phyloP scores from a whole-genome alignment of 257 asterid genomes.

The Handroanthus guayacan region DNA sequence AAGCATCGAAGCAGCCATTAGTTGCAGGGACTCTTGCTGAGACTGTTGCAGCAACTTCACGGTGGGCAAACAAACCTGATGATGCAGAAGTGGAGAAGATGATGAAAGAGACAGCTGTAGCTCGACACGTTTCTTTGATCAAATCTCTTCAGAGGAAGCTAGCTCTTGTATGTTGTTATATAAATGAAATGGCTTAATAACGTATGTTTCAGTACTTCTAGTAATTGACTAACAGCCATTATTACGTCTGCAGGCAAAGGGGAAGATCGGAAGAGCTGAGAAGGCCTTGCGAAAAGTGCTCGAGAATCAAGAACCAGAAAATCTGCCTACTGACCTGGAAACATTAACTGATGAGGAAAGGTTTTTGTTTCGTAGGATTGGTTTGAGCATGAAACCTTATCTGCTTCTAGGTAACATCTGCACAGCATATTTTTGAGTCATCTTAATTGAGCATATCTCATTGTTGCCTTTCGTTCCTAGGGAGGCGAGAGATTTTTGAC shows the following conservation, averaged over 20 bases:
- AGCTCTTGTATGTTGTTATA: slow-evolving; percentile 62
- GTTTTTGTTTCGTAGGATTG: slow-evolving; percentile 78
- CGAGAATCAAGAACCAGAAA: slow-evolving; percentile 62
- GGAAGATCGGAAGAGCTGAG: slow-evolving; percentile 73
- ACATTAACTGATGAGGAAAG: slow-evolving; percentile 87
- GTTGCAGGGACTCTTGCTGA: slow-evolving; percentile 98
- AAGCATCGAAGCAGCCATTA: slow-evolving; percentile 53
- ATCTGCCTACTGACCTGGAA: slow-evolving; percentile 83
- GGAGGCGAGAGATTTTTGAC: slow-evolving; percentile 86
- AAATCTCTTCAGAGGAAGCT: slow-evolving; percentile 71
- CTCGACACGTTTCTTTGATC: slow-evolving; percentile 67
- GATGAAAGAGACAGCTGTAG: slow-evolving; percentile 73
- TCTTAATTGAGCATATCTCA: slow-evolving; percentile 17
- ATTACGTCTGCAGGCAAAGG: slow-evolving; percentile 66
- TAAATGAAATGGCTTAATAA: slow-evolving; percentile 1
- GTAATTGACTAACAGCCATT: slow-evolving; percentile 27
- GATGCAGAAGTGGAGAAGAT: slow-evolving; percentile 67
- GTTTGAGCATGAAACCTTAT: slow-evolving; percentile 90
- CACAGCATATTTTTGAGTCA: not conserved
- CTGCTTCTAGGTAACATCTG: slow-evolving; percentile 67
- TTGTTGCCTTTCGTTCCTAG: slow-evolving; percentile 44
- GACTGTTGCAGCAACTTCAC: slow-evolving; percentile 85
- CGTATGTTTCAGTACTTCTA: slow-evolving; percentile 11
- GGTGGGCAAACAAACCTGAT: slow-evolving; percentile 68
- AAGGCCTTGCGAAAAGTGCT: slow-evolving; percentile 66